These are phyloP conservation scores for Kockovaella imperatae DNA, from an alignment of 768 basidiomycete species.

Conservation along the genomic window DNA sequence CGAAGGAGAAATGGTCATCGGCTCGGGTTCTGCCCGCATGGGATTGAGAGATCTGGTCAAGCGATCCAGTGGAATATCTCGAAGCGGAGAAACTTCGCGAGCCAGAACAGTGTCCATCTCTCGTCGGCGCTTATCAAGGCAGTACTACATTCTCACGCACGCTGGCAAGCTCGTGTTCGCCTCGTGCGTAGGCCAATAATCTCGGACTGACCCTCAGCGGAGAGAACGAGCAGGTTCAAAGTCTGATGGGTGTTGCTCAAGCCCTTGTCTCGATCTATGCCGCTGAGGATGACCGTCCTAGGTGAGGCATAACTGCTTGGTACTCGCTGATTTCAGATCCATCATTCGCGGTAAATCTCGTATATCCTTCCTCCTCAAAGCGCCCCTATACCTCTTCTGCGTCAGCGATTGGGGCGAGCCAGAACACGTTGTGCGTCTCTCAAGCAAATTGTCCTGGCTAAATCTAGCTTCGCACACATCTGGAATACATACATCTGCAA, in stretches of 20 bases:
- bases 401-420: conserved; percentile 92
- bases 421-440: conserved; percentile 72
- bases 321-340: conserved; percentile 48
- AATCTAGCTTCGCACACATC: conserved; percentile 74
- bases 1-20: conserved; percentile 12
- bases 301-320: conserved; percentile 43
- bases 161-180: conserved; percentile 97
- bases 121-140: conserved; percentile 45
- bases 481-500: conserved; percentile 91
- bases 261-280: conserved; percentile 92
- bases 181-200: conserved; percentile 52
- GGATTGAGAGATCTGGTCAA: conserved; percentile 17
- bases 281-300: conserved; percentile 70
- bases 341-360: conserved; percentile 74
- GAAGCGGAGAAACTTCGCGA: not conserved
- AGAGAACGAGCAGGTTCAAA: conserved; percentile 64
- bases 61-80: not conserved
- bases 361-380: conserved; percentile 76
- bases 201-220: conserved; percentile 46
- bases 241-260: conserved; percentile 84
- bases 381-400: conserved; percentile 87
- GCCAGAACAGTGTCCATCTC: not conserved
- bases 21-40: not conserved
- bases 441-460: not conserved
- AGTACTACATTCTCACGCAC: conserved; percentile 87